phyloP scores from a whole-genome alignment of 1,284 basidiomycete species.

The Cutaneotrichosporon mucoides region DNA sequence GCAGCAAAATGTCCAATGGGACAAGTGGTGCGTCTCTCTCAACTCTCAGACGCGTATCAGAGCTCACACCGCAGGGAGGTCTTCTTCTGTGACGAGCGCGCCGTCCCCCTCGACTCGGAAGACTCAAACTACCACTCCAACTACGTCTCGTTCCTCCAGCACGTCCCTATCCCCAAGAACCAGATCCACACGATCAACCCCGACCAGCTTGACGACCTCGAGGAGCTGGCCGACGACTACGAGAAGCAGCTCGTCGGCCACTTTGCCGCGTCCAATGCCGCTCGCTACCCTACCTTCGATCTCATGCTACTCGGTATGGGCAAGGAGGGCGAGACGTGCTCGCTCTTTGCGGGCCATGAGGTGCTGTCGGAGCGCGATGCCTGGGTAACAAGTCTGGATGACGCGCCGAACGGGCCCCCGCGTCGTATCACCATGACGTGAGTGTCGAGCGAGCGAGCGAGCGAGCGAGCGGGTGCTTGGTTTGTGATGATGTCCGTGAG shows the following conservation, averaged over 20 bases:
- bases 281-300: slow-evolving; percentile 91
- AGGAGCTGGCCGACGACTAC: slow-evolving; percentile 86
- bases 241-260: slow-evolving; percentile 86
- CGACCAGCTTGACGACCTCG: slow-evolving; percentile 62
- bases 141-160: slow-evolving; percentile 71
- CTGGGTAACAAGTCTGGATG: slow-evolving; percentile 91
- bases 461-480: background rate
- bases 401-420: slow-evolving; percentile 91
- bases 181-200: slow-evolving; percentile 88
- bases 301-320: slow-evolving; percentile 91
- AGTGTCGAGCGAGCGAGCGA: background rate
- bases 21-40: slow-evolving; percentile 49
- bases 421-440: slow-evolving; percentile 78
- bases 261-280: slow-evolving; percentile 84
- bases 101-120: slow-evolving; percentile 84
- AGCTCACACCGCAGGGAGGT: slow-evolving; percentile 67
- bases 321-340: slow-evolving; percentile 93
- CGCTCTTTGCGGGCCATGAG: slow-evolving; percentile 87
- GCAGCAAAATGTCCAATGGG: slow-evolving; percentile 76
- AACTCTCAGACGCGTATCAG: background rate
- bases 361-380: slow-evolving; percentile 78
- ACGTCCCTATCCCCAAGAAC: slow-evolving; percentile 66
- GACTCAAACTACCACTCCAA: slow-evolving; percentile 91
- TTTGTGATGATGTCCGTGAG: background rate
- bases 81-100: slow-evolving; percentile 96